These are phyloP conservation scores for Mycena citricolor DNA, from an alignment of 1,284 basidiomycete species.

Conservation along the genomic window DNA sequence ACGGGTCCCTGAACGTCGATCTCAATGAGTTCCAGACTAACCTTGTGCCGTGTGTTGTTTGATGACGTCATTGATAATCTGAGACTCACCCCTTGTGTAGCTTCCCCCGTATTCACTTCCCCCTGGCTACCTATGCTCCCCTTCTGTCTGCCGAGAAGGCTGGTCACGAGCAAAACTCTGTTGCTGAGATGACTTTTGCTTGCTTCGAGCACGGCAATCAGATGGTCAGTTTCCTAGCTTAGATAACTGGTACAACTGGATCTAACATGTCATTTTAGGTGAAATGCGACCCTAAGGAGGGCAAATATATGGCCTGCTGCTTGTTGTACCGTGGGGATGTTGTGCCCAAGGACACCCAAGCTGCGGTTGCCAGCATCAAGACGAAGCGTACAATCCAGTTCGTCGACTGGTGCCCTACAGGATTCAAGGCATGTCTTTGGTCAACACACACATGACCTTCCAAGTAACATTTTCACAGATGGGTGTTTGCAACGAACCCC, in stretches of 20 bases:
- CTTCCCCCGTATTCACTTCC: constrained; percentile 98
- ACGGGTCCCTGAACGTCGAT: constrained; percentile 97
- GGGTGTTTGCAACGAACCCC: constrained; percentile 96
- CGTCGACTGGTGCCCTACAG: constrained; percentile 98
- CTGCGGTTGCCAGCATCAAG: constrained; percentile 93
- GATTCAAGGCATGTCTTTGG: constrained; percentile 86
- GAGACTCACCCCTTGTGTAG: constrained; percentile 37
- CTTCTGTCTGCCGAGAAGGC: constrained; percentile 89
- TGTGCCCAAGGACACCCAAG: constrained; percentile 95
- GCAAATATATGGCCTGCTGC: constrained; percentile 97
- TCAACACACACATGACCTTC: constrained; percentile 50
- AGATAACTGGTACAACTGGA: not conserved
- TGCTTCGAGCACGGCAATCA: constrained; percentile 98
- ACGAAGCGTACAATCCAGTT: constrained; percentile 97
- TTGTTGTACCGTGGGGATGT: constrained; percentile 94
- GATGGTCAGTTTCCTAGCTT: constrained; percentile 67
- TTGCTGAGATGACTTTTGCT: constrained; percentile 97
- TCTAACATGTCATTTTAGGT: constrained; percentile 42
- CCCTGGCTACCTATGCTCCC: constrained; percentile 93
- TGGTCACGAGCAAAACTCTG: constrained; percentile 96
- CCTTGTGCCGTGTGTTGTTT: constrained; percentile 78
- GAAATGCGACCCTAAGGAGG: constrained; percentile 93
- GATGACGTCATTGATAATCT: constrained; percentile 6
- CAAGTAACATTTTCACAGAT: constrained; percentile 62
- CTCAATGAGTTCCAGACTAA: constrained; percentile 99